Conservation (phyloP, 1,284 basidiomycete genomes). For the Sanghuangporus baumii region DNA sequence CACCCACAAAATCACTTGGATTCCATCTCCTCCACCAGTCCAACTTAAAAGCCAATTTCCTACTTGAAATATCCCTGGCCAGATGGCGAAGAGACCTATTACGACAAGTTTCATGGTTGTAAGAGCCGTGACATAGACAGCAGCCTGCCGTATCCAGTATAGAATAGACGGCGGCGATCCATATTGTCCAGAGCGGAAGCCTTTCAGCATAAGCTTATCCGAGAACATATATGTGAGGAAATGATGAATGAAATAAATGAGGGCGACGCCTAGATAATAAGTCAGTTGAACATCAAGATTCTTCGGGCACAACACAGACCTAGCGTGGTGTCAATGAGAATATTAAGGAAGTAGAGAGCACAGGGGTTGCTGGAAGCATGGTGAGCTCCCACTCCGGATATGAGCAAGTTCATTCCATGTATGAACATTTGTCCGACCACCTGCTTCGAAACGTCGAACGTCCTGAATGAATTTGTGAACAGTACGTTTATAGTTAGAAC, state of each 20-base stretch:
- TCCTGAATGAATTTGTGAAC: conserved; percentile 37
- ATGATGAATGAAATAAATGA: conserved; percentile 81
- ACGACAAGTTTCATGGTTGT: conserved; percentile 90
- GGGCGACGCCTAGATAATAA: conserved; percentile 60
- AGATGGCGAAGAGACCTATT: conserved; percentile 65
- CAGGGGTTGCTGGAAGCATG: conserved; percentile 77
- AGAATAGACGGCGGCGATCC: conserved; percentile 68
- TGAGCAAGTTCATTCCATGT: conserved; percentile 81
- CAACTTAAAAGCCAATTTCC: conserved; percentile 83
- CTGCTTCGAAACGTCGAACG: conserved; percentile 90
- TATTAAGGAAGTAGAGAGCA: conserved; percentile 90
- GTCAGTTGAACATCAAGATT: conserved; percentile 6
- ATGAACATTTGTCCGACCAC: conserved; percentile 88
- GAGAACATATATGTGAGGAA: conserved; percentile 63
- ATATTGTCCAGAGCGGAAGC: conserved; percentile 85
- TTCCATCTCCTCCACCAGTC: conserved; percentile 59
- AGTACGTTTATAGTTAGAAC: not conserved
- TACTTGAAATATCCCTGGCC: conserved; percentile 65
- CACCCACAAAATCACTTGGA: conserved; percentile 81
- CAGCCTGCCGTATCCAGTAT: conserved; percentile 82
- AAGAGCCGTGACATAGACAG: conserved; percentile 79
- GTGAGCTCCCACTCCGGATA: conserved; percentile 66
- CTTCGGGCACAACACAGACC: conserved; percentile 34
- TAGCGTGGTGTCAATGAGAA: conserved; percentile 90
- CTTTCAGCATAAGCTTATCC: conserved; percentile 60